Conservation (phyloP, 2,329 filamentous ascomycete species). For the Neofusicoccum sp. region DNA sequence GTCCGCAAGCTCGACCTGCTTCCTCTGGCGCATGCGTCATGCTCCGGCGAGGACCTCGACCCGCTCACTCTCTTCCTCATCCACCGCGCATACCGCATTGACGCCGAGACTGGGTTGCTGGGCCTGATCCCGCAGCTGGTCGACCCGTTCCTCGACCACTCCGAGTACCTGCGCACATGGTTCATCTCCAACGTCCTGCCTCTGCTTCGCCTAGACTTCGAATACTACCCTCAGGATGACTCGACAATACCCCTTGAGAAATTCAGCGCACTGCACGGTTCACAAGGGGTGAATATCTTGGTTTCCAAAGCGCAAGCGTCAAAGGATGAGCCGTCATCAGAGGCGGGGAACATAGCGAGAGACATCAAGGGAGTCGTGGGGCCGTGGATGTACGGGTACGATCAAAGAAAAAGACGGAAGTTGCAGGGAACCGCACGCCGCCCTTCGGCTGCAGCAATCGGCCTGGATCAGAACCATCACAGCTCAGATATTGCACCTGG, state of each 20-base stretch:
- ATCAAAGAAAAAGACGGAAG: conserved; percentile 55
- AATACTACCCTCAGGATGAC: conserved; percentile 60
- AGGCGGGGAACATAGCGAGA: conserved; percentile 49
- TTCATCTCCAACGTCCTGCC: conserved; percentile 68
- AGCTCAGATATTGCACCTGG: conserved; percentile 21
- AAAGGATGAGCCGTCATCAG: conserved; percentile 13
- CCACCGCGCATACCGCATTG: conserved; percentile 66
- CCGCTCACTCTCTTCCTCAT: conserved; percentile 63
- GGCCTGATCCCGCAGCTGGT: conserved; percentile 66
- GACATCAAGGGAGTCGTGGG: conserved; percentile 68
- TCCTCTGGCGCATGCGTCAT: conserved; percentile 53
- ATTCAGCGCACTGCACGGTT: conserved; percentile 62
- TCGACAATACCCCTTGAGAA: conserved; percentile 54
- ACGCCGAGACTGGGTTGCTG: conserved; percentile 69
- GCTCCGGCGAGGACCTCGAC: conserved; percentile 52
- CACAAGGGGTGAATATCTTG: conserved; percentile 59
- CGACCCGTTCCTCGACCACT: conserved; percentile 64
- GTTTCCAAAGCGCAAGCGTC: conserved; percentile 40
- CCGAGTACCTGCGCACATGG: conserved; percentile 64
- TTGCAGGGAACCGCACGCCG: conserved; percentile 29
- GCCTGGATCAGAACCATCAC: conserved; percentile 9
- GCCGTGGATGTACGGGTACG: conserved; percentile 70
- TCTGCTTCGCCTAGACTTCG: conserved; percentile 64
- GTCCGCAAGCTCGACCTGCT: conserved; percentile 63
- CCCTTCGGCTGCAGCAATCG: not conserved